Evolutionary conservation across 176 grass and related monocot genomes (phyloP), one percentile per base, ranked within the genome.

Genomic region (Rhynchospora tenuis): DNA sequence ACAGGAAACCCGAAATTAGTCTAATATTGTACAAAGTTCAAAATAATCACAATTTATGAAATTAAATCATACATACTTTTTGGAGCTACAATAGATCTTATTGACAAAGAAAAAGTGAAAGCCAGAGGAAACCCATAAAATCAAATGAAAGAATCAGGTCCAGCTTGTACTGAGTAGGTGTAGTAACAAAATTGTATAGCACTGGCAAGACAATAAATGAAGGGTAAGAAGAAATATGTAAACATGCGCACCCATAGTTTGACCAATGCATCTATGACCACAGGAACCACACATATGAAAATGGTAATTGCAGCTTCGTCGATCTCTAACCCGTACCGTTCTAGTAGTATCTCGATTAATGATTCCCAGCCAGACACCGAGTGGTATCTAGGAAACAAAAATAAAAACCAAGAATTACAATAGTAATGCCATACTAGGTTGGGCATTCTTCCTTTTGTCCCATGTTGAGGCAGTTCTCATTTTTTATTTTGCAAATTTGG

Each of bases 341-440:
- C 96, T 24, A 98, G 84, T 87, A 98, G 80, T 29, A 91, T 85
- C 77, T 98, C 88, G 83, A 90, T 79, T 73, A 93, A 82, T 59
- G 84, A 84, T 62, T 95, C 91, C 96, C 96, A 98, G 55, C 95
- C 92, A 79, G 87, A 80, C 66, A 91, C 89, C 22, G 95, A 98
- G 89, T 98, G 92, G 71, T 98, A 98, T 81, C 95, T 98, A 84
- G 46, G 48, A 83, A 24, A 71, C 29, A 57, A 75, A 85, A 84
- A 54, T 52, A 27, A 52, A 52, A 51, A 50, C 0, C n/a, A 73
- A 24, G n/a, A 14, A 73, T 13, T 46, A 13, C n/a, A 24, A 73
- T 70, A 44, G 44, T 73, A 48, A 38, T 73, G 55, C 23, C 42
- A 23, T 73, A 73, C 43, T 19, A 73, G n/a, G 48, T 73, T 73